These are phyloP conservation scores for Aspergillus sparsus DNA, from an alignment of 495 filamentous ascomycete species.

Conservation along the genomic window DNA sequence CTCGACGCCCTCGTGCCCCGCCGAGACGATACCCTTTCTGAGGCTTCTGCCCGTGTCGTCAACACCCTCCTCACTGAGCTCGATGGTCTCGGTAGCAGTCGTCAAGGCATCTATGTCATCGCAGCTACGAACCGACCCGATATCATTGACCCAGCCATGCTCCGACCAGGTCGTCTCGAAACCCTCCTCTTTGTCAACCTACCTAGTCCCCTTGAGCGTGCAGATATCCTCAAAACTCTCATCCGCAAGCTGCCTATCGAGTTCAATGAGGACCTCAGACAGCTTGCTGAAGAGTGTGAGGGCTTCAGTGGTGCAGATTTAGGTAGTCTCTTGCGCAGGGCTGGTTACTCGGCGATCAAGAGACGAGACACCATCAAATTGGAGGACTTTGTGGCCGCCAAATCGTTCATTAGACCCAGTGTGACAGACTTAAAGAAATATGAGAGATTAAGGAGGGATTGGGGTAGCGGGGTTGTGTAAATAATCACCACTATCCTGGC, in stretches of 20 bases:
- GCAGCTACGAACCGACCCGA: constrained; percentile 95
- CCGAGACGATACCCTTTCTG: constrained; percentile 76
- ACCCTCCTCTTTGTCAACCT: constrained; percentile 89
- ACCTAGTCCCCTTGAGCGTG: constrained; percentile 74
- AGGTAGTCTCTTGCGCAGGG: constrained; percentile 71
- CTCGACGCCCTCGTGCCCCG: constrained; percentile 88
- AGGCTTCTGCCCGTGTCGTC: constrained; percentile 85
- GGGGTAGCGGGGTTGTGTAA: constrained; percentile 43
- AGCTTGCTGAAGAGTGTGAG: constrained; percentile 72
- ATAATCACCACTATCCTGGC: not conserved
- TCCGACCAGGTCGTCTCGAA: constrained; percentile 86
- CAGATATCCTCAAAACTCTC: constrained; percentile 81
- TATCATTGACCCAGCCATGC: constrained; percentile 94
- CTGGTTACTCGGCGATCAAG: constrained; percentile 74
- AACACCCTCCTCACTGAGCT: constrained; percentile 97
- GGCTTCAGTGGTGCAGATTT: constrained; percentile 92
- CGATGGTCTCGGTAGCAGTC: constrained; percentile 74
- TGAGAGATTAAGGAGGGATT: constrained; percentile 56
- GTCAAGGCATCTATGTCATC: constrained; percentile 89
- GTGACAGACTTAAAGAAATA: constrained; percentile 77
- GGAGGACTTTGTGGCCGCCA: constrained; percentile 77
- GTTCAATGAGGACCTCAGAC: constrained; percentile 45
- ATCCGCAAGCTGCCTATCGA: constrained; percentile 62
- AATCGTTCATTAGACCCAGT: constrained; percentile 71
- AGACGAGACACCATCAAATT: constrained; percentile 59